Percentiles rank a stretch among this genome's conserved stretches.
phyloP scores from a whole-genome alignment of 495 filamentous ascomycete genomes.

The Pseudomonodictys pantanalensis region DNA sequence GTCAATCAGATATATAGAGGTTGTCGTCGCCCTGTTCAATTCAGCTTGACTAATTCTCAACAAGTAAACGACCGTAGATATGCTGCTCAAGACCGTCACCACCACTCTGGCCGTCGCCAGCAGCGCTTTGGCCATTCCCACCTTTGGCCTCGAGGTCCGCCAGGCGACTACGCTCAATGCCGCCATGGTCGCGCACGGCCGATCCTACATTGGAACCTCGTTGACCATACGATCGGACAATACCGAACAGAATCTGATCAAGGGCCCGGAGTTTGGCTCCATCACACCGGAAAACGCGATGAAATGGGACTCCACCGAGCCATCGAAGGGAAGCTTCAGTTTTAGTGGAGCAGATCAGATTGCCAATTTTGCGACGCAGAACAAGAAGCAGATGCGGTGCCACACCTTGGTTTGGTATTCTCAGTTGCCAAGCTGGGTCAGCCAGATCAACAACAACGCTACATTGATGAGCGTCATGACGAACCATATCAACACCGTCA shows the following conservation, averaged over 20 bases:
- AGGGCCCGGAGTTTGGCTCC: conserved; percentile 19
- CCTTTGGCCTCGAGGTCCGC: background rate
- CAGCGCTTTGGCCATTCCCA: background rate
- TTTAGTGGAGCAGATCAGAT: conserved; percentile 54
- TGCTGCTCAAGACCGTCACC: conserved; percentile 11
- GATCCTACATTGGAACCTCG: conserved; percentile 56
- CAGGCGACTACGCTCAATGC: conserved; percentile 47
- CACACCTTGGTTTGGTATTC: conserved; percentile 64
- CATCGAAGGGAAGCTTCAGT: conserved; percentile 48
- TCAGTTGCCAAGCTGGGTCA: conserved; percentile 62
- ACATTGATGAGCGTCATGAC: conserved; percentile 54
- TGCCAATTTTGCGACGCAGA: conserved; percentile 56
- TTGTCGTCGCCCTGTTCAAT: too few species aligned
- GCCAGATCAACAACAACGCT: conserved; percentile 48
- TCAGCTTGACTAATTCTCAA: too few species aligned
- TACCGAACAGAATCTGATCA: conserved; percentile 54
- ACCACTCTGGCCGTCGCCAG: conserved; percentile 4
- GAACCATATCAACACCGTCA: conserved; percentile 58
- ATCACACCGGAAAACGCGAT: conserved; percentile 43
- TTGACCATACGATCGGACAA: conserved; percentile 20
- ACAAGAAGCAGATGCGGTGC: conserved; percentile 58
- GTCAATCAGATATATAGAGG: too few species aligned
- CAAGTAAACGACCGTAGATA: too few species aligned
- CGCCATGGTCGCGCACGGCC: conserved; percentile 57
- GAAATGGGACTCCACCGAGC: conserved; percentile 58